phyloP scores from a whole-genome alignment of 2,329 filamentous ascomycete genomes.

The Fusarium sp. region DNA sequence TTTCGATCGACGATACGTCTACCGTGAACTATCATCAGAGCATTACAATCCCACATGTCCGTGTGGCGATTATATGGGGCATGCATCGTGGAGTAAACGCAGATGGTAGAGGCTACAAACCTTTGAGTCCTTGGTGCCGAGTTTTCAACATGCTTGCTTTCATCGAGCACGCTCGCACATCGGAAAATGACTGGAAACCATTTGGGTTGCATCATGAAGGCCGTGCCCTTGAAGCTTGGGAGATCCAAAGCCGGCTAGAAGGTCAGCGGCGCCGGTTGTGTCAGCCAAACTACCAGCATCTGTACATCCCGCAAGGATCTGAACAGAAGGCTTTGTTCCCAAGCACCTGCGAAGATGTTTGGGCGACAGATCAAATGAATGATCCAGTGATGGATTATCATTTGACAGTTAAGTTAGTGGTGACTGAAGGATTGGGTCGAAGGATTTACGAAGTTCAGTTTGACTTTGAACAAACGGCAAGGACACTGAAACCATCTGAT shows the following conservation, averaged over 20 bases:
- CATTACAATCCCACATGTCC: background rate
- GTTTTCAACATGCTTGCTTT: slow-evolving; percentile 32
- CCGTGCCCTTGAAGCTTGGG: slow-evolving; percentile 10
- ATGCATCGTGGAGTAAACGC: slow-evolving; percentile 13
- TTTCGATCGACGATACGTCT: slow-evolving; percentile 4
- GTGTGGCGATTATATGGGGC: slow-evolving; percentile 40
- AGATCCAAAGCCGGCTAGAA: slow-evolving; percentile 31
- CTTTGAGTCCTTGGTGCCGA: slow-evolving; percentile 40
- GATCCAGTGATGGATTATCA: background rate
- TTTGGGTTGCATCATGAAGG: slow-evolving; percentile 9
- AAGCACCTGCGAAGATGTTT: background rate
- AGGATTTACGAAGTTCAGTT: slow-evolving; percentile 38
- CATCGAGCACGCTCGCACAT: slow-evolving; percentile 7
- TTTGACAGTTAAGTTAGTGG: slow-evolving; percentile 12
- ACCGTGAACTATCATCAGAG: background rate
- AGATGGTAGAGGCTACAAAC: background rate
- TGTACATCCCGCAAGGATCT: background rate
- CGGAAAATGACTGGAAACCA: background rate
- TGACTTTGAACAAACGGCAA: slow-evolving; percentile 1
- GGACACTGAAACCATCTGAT: background rate
- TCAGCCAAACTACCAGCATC: background rate
- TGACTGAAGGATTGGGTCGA: slow-evolving; percentile 29
- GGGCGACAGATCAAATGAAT: slow-evolving; percentile 21
- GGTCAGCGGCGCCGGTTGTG: slow-evolving; percentile 29
- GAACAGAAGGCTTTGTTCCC: slow-evolving; percentile 35